Evolutionary conservation across 352 stramenopile species (phyloP).

Genomic region (Globisporangium yorkense): DNA sequence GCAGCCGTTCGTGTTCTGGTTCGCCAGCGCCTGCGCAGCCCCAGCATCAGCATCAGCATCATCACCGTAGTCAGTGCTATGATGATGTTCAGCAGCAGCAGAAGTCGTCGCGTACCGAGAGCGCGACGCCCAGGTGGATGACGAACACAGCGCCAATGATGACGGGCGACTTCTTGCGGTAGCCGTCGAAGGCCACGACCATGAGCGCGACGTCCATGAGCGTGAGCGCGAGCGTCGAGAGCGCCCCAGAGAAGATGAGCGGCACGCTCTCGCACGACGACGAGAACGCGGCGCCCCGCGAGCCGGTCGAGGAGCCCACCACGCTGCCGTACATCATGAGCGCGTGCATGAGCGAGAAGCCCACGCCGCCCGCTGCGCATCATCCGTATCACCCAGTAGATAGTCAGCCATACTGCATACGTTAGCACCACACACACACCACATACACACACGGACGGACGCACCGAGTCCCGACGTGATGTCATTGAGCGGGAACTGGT

Average conservation of each 20-base stretch:
- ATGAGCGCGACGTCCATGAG: slow-evolving; percentile 76
- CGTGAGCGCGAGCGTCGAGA: slow-evolving; percentile 72
- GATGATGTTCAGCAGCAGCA: too few relatives aligned
- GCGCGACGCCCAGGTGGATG: slow-evolving; percentile 67
- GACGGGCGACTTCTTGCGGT: slow-evolving; percentile 51
- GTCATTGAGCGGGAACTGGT: slow-evolving; percentile 83
- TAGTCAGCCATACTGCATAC: too few relatives aligned
- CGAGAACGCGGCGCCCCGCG: slow-evolving; percentile 68
- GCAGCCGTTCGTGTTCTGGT: slow-evolving; percentile 76
- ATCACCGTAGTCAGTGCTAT: too few relatives aligned
- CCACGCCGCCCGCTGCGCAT: slow-evolving; percentile 59
- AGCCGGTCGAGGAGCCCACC: slow-evolving; percentile 56
- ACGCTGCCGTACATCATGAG: slow-evolving; percentile 84
- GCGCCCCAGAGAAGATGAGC: slow-evolving; percentile 56
- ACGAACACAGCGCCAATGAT: slow-evolving; percentile 46
- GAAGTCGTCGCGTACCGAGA: slow-evolving; percentile 40
- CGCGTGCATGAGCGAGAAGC: slow-evolving; percentile 79
- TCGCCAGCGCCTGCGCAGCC: slow-evolving; percentile 43
- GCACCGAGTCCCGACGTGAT: slow-evolving; percentile 69
- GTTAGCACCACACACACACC: too few relatives aligned
- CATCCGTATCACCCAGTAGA: too few relatives aligned
- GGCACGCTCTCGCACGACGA: slow-evolving; percentile 64
- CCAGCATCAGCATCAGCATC: too few relatives aligned
- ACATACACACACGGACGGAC: slow-evolving; percentile 1
- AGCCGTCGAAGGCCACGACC: slow-evolving; percentile 78